Base-by-base conservation (phyloP, 2,329 filamentous ascomycete species). In the Teratosphaeria gauchensis region DNA sequence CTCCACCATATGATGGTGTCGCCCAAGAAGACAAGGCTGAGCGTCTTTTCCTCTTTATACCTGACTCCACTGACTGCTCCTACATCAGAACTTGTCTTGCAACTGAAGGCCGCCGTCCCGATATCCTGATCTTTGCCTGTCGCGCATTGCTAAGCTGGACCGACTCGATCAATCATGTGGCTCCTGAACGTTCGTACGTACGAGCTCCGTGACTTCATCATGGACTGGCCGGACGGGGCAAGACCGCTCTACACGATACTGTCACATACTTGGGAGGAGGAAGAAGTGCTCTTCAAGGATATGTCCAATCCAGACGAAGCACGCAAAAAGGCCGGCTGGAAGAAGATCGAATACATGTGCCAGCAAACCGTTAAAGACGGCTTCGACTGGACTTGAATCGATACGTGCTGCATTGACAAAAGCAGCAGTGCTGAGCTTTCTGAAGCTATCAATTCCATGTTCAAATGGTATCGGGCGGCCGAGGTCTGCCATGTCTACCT, bases 341-440 rank as follows among this genome's bases (percentile, higher is more conserved):
- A 31, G n/a, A 28, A 53, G 19, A 8, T 53, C 2, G 2, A 53
- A 14, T 53, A 53, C 19, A 53, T 53, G 28, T 53, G 52, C 32
- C 28, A n/a, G 12, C 52, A 53, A 9, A 32, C 52, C 4, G 19
- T 32, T 5, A 30, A 32, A 5, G 52, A 53, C 52, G 21, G 52
- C 5, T 8, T 3, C 3, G n/a, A 14, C 24, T 53, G 32, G 28
- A 19, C 52, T 31, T 68, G 65, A 64, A 35, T 68, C 46, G 65
- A 68, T 54, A 66, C 65, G 4, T 65, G 61, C 54, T 67, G 65
- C 56, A 67, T 67, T 31, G 58, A 59, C 55, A 54, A 59, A 28
- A 38, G 55, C 16, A 53, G 42, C 30, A 57, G 55, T 30, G 58
- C 55, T 1, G 55, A 59, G 55, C 51, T 59, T n/a, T 57, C 51